phyloP scores from a whole-genome alignment of 140 eudicot species.

The Ambrosia hybrid region DNA sequence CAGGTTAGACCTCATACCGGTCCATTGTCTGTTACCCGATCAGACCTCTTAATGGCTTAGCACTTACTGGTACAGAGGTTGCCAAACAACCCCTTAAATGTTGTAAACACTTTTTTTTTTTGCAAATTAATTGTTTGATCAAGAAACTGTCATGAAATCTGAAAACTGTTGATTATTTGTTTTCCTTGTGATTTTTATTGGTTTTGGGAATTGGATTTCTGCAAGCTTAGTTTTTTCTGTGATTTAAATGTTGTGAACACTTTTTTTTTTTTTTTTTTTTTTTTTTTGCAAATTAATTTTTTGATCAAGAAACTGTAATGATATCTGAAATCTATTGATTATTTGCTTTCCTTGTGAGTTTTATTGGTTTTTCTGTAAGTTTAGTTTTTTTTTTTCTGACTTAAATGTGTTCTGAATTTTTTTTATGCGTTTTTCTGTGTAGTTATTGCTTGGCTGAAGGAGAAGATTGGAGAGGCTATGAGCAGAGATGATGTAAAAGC shows the following conservation, averaged over 20 bases:
- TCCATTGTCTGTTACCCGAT: too few species aligned
- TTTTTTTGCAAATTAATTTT: background rate
- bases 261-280: background rate
- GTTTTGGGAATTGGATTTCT: background rate
- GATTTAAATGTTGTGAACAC: too few species aligned
- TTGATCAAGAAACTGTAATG: constrained; percentile 1
- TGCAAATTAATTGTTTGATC: background rate
- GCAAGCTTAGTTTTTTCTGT: background rate
- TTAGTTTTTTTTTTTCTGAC: background rate
- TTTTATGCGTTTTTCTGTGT: constrained; percentile 14
- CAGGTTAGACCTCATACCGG: too few species aligned
- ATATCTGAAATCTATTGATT: background rate
- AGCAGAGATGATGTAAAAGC: constrained; percentile 83
- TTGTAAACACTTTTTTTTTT: background rate
- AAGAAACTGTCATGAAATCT: background rate
- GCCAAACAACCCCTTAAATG: too few species aligned
- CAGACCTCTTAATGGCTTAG: too few species aligned
- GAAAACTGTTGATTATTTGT: background rate
- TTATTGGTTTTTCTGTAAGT: background rate
- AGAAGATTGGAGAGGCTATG: constrained; percentile 60
- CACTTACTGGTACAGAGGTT: too few species aligned
- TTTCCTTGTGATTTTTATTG: background rate
- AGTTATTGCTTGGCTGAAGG: constrained; percentile 72
- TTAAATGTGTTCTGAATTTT: background rate
- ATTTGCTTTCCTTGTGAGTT: background rate